Evolutionary conservation across 192 early-diverging fungal genomes (phyloP).

Genomic region (Linnemannia exigua): DNA sequence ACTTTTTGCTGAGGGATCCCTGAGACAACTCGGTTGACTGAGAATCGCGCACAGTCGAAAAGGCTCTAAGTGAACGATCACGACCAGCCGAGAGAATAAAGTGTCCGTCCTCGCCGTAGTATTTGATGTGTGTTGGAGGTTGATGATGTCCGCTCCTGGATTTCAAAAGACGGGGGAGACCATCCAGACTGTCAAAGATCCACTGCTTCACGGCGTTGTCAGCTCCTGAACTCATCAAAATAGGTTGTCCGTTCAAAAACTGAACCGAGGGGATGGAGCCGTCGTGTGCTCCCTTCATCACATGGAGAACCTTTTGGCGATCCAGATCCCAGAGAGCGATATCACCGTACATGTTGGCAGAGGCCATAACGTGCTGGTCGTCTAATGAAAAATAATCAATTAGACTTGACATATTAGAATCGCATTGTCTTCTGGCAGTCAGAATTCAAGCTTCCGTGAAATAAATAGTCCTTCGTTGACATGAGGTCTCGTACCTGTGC

Average conservation of each 20-base stretch:
- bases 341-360: conserved; percentile 89
- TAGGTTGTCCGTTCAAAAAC: conserved; percentile 87
- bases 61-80: conserved; percentile 87
- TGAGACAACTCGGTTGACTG: conserved; percentile 92
- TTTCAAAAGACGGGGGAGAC: conserved; percentile 84
- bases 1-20: conserved; percentile 76
- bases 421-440: no score
- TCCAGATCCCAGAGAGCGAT: conserved; percentile 95
- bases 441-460: no score
- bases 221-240: conserved; percentile 87
- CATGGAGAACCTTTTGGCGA: conserved; percentile 77
- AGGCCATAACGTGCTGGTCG: conserved; percentile 90
- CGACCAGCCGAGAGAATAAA: conserved; percentile 85
- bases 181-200: conserved; percentile 93
- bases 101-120: conserved; percentile 79
- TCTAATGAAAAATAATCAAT: conserved; percentile 60
- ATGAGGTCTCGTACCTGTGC: conserved; percentile 71
- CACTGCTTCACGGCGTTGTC: conserved; percentile 98
- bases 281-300: conserved; percentile 91
- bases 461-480: neutral
- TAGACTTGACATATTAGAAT: neutral
- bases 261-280: conserved; percentile 80
- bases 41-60: conserved; percentile 88
- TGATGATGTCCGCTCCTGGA: conserved; percentile 89
- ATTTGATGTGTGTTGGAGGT: conserved; percentile 77